Conservation (phyloP, 768 basidiomycete species). For the Tylopilus vinaceipallidus region DNA sequence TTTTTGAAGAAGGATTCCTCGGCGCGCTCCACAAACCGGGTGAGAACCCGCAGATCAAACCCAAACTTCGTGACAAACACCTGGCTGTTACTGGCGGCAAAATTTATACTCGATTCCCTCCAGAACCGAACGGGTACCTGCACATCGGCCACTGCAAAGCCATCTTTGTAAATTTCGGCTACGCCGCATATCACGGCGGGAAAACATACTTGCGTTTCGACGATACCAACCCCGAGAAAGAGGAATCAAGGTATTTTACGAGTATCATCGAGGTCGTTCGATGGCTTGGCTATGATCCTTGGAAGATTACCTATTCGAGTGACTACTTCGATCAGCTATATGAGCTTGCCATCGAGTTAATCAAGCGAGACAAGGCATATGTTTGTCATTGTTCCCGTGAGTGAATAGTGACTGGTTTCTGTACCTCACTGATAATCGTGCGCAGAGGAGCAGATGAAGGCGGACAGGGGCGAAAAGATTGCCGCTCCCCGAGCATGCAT, state of each 20-base stretch:
- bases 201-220: constrained; percentile 94
- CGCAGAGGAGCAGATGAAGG: constrained; percentile 88
- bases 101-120: constrained; percentile 96
- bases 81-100: constrained; percentile 74
- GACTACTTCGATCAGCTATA: constrained; percentile 92
- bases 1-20: constrained; percentile 95
- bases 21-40: constrained; percentile 91
- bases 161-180: constrained; percentile 98
- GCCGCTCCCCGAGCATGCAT: constrained; percentile 79
- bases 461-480: constrained; percentile 81
- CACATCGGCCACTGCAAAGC: constrained; percentile 98
- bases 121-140: constrained; percentile 96
- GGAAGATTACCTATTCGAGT: constrained; percentile 98
- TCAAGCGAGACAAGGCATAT: constrained; percentile 89
- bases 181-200: constrained; percentile 90
- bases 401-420: constrained; percentile 30
- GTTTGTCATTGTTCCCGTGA: constrained; percentile 93
- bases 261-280: constrained; percentile 93
- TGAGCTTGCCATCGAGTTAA: constrained; percentile 83
- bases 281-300: constrained; percentile 98
- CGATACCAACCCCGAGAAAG: constrained; percentile 98
- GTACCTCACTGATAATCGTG: constrained; percentile 2
- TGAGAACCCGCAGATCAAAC: constrained; percentile 83
- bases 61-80: constrained; percentile 77
- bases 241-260: constrained; percentile 94